Percentiles rank a stretch among this genome's conserved stretches.
Conservation (phyloP, 208 protist genomes). For the Trypanosoma mega region DNA sequence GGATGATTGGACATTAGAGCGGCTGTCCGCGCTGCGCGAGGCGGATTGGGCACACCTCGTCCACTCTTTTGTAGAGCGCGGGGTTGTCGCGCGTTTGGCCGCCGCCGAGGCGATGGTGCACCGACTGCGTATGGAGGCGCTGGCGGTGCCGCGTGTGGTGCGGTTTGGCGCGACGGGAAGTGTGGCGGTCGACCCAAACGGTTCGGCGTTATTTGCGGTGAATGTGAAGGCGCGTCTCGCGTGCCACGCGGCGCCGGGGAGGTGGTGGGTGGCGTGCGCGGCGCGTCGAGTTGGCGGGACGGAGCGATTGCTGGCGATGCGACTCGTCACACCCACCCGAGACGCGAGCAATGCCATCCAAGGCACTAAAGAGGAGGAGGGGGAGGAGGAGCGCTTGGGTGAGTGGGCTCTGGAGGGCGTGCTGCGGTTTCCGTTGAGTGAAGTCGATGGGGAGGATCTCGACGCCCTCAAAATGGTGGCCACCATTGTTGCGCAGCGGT, state of each 20-base stretch:
- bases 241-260: constrained; percentile 1
- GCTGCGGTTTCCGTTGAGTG: constrained; percentile 25
- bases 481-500: constrained; percentile 14
- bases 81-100: not conserved
- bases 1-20: constrained; percentile 15
- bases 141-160: constrained; percentile 31
- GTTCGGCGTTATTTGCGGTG: constrained; percentile 30
- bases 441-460: constrained; percentile 37
- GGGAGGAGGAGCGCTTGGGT: not conserved
- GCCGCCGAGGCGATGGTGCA: constrained; percentile 6
- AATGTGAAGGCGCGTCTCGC: not conserved
- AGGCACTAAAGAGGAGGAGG: not conserved
- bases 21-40: constrained; percentile 6
- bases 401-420: constrained; percentile 23
- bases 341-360: not conserved
- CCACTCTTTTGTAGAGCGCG: constrained; percentile 5
- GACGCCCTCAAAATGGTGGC: constrained; percentile 31
- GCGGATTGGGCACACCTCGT: not conserved
- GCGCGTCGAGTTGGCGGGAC: constrained; percentile 9
- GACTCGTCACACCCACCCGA: constrained; percentile 16
- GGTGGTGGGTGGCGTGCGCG: constrained; percentile 20
- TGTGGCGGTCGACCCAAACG: constrained; percentile 35
- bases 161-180: constrained; percentile 37
- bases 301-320: constrained; percentile 20
- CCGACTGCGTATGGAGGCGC: constrained; percentile 26